A percentile compares a stretch with the other conserved stretches of the same genome.
phyloP scores from a whole-genome alignment of 2,329 filamentous ascomycete species.

The Pestalotiopsis sp. region DNA sequence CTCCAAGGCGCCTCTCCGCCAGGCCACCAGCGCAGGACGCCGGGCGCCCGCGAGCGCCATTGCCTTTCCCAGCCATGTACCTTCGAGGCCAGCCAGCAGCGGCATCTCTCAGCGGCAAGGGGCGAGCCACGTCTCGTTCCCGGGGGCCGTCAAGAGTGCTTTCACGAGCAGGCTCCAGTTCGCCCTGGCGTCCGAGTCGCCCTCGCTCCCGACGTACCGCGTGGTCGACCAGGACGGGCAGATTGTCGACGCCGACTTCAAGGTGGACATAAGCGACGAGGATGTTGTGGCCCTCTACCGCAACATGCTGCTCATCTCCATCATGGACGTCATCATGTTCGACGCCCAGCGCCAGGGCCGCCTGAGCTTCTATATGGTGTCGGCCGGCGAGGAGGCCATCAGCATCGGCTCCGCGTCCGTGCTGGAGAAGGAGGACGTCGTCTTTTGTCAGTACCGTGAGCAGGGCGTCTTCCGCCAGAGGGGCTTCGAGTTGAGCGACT shows the following conservation, averaged over 20 bases:
- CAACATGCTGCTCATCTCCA: conserved; percentile 68
- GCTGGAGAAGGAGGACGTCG: conserved; percentile 78
- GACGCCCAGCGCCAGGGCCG: conserved; percentile 95
- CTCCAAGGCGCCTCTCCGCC: conserved; percentile 20
- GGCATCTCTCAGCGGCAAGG: conserved; percentile 58
- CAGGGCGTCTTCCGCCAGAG: conserved; percentile 88
- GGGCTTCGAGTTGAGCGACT: conserved; percentile 82
- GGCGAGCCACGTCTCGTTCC: conserved; percentile 68
- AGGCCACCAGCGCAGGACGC: conserved; percentile 18
- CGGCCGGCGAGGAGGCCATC: conserved; percentile 91
- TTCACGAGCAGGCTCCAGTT: conserved; percentile 84
- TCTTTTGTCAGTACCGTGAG: conserved; percentile 95
- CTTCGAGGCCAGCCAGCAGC: conserved; percentile 37
- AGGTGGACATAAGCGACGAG: conserved; percentile 67
- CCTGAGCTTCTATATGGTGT: conserved; percentile 96
- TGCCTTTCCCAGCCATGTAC: conserved; percentile 19
- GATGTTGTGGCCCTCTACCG: conserved; percentile 60
- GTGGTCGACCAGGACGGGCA: conserved; percentile 86
- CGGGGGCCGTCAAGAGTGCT: conserved; percentile 91
- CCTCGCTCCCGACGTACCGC: conserved; percentile 86
- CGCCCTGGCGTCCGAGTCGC: conserved; percentile 68
- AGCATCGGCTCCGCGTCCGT: conserved; percentile 86
- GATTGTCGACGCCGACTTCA: conserved; percentile 73
- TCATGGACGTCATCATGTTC: conserved; percentile 98
- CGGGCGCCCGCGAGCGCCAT: conserved; percentile 15